Conservation (phyloP, 2,329 filamentous ascomycete species). For the Diaporthe sp. region DNA sequence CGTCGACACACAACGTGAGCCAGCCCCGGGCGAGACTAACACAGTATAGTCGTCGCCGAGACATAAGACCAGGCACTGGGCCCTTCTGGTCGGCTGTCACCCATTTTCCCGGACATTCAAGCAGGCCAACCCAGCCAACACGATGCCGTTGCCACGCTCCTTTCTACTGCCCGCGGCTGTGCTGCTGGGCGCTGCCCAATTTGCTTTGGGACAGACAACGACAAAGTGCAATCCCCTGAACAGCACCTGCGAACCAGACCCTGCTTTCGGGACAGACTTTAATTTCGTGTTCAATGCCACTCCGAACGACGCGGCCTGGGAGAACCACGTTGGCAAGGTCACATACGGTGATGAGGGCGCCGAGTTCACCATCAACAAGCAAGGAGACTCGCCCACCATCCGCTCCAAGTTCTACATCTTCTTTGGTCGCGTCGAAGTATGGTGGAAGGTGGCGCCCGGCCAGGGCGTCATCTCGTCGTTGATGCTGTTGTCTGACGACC, state of each 20-base stretch:
- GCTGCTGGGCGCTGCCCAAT: constrained; percentile 55
- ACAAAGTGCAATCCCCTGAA: constrained; percentile 80
- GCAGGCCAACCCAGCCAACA: constrained; percentile 5
- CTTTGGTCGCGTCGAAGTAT: constrained; percentile 82
- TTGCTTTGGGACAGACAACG: constrained; percentile 76
- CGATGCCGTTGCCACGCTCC: constrained; percentile 42
- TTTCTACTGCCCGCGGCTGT: constrained; percentile 46
- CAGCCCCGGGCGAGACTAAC: not conserved
- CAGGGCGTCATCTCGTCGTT: constrained; percentile 83
- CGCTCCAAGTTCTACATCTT: constrained; percentile 87
- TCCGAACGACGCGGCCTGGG: constrained; percentile 71
- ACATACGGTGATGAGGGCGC: constrained; percentile 73
- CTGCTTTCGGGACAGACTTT: constrained; percentile 74
- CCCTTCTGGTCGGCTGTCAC: not conserved
- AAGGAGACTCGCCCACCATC: constrained; percentile 82
- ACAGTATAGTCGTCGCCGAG: not conserved
- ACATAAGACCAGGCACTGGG: not conserved
- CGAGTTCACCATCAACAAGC: constrained; percentile 75
- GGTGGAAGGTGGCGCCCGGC: constrained; percentile 80
- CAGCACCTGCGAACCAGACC: constrained; percentile 77
- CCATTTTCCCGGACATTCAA: not conserved
- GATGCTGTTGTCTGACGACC: constrained; percentile 84
- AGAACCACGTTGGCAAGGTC: constrained; percentile 74
- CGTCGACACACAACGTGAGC: not conserved
- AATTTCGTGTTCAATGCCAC: constrained; percentile 73